Conservation (phyloP, 2,329 filamentous ascomycete genomes). For the Pleoardoris graminearum region DNA sequence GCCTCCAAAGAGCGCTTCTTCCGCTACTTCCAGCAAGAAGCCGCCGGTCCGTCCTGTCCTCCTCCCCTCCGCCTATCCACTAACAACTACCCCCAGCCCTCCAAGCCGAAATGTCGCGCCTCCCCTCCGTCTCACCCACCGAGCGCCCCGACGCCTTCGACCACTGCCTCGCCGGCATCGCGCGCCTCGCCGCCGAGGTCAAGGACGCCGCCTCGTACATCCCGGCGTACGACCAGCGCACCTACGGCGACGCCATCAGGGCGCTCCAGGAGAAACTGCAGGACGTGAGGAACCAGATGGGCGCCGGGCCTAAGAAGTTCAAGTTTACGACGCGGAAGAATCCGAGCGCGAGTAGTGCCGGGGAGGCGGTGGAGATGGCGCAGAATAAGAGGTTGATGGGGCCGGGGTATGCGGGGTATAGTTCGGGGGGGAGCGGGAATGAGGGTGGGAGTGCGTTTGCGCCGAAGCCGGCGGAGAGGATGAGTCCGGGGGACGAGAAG, state of each 20-base stretch:
- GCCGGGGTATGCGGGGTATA: not conserved
- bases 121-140: slow-evolving; percentile 64
- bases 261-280: slow-evolving; percentile 77
- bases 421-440: slow-evolving; percentile 27
- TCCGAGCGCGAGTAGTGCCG: slow-evolving; percentile 57
- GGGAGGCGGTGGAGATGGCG: slow-evolving; percentile 60
- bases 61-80: too few species aligned
- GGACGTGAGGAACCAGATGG: slow-evolving; percentile 65
- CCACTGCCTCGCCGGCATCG: slow-evolving; percentile 76
- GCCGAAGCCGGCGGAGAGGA: slow-evolving; percentile 44
- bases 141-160: slow-evolving; percentile 83
- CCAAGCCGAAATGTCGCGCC: slow-evolving; percentile 72
- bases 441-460: slow-evolving; percentile 49
- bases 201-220: slow-evolving; percentile 81
- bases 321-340: slow-evolving; percentile 70
- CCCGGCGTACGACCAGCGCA: slow-evolving; percentile 85
- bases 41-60: slow-evolving; percentile 59
- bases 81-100: slow-evolving; percentile 61
- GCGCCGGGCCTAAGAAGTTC: slow-evolving; percentile 79
- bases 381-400: slow-evolving; percentile 48
- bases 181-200: slow-evolving; percentile 79
- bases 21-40: slow-evolving; percentile 76
- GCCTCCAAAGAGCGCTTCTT: slow-evolving; percentile 78
- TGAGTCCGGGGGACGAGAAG: slow-evolving; percentile 40
- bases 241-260: slow-evolving; percentile 78